Evolutionary conservation across 2,329 filamentous ascomycete genomes (phyloP), one percentile per base, ranked within the genome.

Genomic region (Diaporthe sp.): DNA sequence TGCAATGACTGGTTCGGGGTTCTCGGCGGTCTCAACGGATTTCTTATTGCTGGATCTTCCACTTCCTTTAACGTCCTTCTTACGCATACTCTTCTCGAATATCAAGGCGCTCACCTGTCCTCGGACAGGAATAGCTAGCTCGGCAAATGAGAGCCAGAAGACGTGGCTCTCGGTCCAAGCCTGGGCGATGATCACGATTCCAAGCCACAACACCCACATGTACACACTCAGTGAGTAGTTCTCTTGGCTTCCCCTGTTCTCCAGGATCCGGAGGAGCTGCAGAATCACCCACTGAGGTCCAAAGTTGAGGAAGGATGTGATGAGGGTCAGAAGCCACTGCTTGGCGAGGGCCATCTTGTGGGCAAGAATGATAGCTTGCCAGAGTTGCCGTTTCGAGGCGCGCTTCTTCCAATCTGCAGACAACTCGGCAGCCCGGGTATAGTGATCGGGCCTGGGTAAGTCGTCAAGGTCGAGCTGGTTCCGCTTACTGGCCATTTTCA

Each of bases 31-130:
- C 19, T 68, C 31, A 17, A 31, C 2, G 37, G 81, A 80, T 46
- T 85, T 84, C 67, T 86, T 86, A 60, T 82, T 87, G 25, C 82
- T 81, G 13, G 83, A 79, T 79, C 89, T 91, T 49, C 86, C 86
- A 6, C 90, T 87, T 15, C 90, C 89, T 81, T 95, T 95, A 55
- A 94, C 90, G 82, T 96, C 94, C 81, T 96, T 96, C 67, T 92
- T 90, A 58, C 92, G 89, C 87, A 95, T 91, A 0, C 93, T 90
- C 82, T 97, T 97, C 76, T 92, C 90, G 79, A 96, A 96, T 22
- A 96, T 90, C 10, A 95, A 87, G 0, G 93, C 89, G 2, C 93
- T 91, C 2, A 97, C 85, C 79, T 95, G 92, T 39, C 91, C 89
- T 71, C 93, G 91, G 22, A 96, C 85, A 0, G 93, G 92, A 34